These are phyloP conservation scores for Fraxinus floribunda DNA, from an alignment of 305 asterid genomes.

Conservation along the genomic window DNA sequence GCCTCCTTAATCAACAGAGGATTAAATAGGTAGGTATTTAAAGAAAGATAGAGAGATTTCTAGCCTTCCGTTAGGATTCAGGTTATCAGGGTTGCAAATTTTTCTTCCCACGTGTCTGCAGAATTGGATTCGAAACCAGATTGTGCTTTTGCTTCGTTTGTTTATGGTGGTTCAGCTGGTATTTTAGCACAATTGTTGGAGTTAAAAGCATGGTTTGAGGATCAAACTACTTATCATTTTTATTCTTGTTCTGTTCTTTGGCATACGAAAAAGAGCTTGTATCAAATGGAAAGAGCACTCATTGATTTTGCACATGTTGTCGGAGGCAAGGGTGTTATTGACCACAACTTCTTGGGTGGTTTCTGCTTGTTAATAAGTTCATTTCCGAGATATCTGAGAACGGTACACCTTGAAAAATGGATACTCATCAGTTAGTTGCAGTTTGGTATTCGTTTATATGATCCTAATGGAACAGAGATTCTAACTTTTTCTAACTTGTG, in stretches of 20 bases:
- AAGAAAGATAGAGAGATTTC: conserved; percentile 45
- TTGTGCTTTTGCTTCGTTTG: conserved; percentile 38
- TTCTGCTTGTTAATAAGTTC: conserved; percentile 49
- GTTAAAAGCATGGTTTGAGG: conserved; percentile 58
- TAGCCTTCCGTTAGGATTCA: conserved; percentile 44
- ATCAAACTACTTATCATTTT: conserved; percentile 46
- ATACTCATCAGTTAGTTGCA: background rate
- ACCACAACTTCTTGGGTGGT: conserved; percentile 60
- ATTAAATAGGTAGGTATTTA: conserved; percentile 40
- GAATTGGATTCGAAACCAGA: conserved; percentile 36
- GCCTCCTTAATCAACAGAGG: conserved; percentile 40
- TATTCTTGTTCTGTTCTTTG: conserved; percentile 44
- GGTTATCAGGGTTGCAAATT: conserved; percentile 48
- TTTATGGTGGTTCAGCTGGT: conserved; percentile 44
- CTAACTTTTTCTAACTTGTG: background rate
- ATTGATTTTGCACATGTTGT: conserved; percentile 33
- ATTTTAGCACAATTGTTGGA: conserved; percentile 48
- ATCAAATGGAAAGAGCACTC: conserved; percentile 30
- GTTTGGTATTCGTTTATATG: background rate
- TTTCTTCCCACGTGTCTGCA: conserved; percentile 32
- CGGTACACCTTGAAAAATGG: background rate
- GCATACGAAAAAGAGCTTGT: conserved; percentile 41
- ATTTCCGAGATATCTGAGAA: conserved; percentile 28
- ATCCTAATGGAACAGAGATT: background rate
- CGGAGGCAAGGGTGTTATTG: conserved; percentile 46